phyloP scores from a whole-genome alignment of 495 filamentous ascomycete genomes.

The Penicillium canariense region DNA sequence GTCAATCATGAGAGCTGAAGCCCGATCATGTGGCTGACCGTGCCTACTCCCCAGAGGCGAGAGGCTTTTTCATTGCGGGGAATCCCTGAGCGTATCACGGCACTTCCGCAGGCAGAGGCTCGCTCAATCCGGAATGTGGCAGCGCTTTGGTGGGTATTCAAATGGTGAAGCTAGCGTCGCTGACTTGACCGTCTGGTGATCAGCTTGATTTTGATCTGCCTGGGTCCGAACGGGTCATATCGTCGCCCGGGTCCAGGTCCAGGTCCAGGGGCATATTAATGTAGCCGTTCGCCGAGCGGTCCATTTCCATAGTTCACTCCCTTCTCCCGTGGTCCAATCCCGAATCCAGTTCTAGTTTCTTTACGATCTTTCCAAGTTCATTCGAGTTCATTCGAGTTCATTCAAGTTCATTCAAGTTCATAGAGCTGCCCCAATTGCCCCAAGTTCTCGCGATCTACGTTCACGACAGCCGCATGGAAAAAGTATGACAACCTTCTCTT shows the following conservation, averaged over 20 bases:
- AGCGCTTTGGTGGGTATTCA: conserved; percentile 13
- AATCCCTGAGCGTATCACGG: conserved; percentile 35
- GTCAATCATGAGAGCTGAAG: conserved; percentile 14
- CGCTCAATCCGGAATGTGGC: conserved; percentile 27
- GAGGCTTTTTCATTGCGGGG: conserved; percentile 27
- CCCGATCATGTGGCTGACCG: conserved; percentile 18
- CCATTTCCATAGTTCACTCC: conserved; percentile 6
- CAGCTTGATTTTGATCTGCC: conserved; percentile 11
- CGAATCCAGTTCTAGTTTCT: conserved; percentile 15
- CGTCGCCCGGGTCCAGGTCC: conserved; percentile 16
- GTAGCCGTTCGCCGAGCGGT: conserved; percentile 8
- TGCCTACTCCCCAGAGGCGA: conserved; percentile 12
- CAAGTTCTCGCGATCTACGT: not conserved
- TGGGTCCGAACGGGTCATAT: too few relatives aligned
- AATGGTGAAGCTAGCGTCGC: conserved; percentile 16
- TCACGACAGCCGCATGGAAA: conserved; percentile 17
- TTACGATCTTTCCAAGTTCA: too few relatives aligned
- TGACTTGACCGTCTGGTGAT: conserved; percentile 18
- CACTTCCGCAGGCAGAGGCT: conserved; percentile 16
- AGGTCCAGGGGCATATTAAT: conserved; percentile 14
- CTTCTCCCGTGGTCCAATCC: conserved; percentile 8
- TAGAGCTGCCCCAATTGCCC: not conserved
- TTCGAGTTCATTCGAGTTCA: too few relatives aligned
- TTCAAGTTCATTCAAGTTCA: not conserved
- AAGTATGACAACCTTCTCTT: conserved; percentile 38